Evolutionary conservation across 1,139 yeast genomes (phyloP).

Genomic region (Blastobotrys raffinosifermentans): DNA sequence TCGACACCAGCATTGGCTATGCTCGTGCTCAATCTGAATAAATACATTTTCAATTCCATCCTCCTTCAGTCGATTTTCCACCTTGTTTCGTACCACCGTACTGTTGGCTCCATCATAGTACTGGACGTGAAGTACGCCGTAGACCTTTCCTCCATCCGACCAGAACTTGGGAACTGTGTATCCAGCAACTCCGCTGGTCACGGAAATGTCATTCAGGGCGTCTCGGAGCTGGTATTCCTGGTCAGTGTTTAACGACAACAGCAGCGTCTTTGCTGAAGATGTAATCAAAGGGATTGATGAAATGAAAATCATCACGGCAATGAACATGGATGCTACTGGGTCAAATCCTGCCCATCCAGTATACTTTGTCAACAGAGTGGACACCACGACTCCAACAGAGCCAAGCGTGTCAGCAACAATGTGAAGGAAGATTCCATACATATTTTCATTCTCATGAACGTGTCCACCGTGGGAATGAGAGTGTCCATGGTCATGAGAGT

Average conservation of each 20-base stretch:
- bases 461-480: conserved; percentile 18
- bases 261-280: conserved; percentile 70
- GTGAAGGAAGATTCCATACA: conserved; percentile 91
- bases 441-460: conserved; percentile 59
- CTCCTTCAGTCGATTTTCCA: conserved; percentile 40
- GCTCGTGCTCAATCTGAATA: conserved; percentile 37
- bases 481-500: conserved; percentile 15
- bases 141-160: conserved; percentile 52
- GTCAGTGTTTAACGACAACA: conserved; percentile 52
- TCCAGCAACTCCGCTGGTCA: conserved; percentile 74
- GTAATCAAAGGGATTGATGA: conserved; percentile 81
- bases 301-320: conserved; percentile 69
- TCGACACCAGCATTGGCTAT: conserved; percentile 33
- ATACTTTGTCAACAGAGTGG: conserved; percentile 52
- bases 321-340: conserved; percentile 84
- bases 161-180: conserved; percentile 89
- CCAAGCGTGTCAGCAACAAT: conserved; percentile 94
- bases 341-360: conserved; percentile 64
- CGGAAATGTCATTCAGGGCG: conserved; percentile 58
- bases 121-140: conserved; percentile 57
- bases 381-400: conserved; percentile 89
- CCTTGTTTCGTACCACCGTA: conserved; percentile 53
- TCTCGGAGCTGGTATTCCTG: conserved; percentile 59
- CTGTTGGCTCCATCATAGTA: conserved; percentile 62
- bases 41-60: conserved; percentile 33